Conservation (phyloP, 2,329 filamentous ascomycete genomes). For the Sporothrix inflata region DNA sequence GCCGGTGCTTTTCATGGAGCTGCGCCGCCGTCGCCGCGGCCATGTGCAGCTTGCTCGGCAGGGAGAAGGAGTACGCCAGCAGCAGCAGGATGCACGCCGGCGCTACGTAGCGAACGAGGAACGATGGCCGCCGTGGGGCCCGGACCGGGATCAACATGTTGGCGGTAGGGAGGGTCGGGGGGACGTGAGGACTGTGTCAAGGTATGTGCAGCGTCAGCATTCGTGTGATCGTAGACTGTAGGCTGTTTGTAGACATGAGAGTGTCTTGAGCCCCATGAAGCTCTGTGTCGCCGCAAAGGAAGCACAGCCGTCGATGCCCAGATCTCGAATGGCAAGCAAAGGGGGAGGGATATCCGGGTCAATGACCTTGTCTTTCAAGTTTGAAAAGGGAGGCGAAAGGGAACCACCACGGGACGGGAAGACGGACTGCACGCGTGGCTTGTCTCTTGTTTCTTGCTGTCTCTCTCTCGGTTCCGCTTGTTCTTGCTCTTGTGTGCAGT, state of each 20-base stretch:
- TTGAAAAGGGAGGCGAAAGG: not conserved
- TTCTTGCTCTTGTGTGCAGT: too few relatives aligned
- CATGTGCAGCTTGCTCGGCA: conserved; percentile 9
- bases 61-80: conserved; percentile 42
- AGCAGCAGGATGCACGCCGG: conserved; percentile 42
- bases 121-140: conserved; percentile 46
- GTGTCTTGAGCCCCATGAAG: not conserved
- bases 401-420: not conserved
- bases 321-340: not conserved
- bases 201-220: not conserved
- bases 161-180: not conserved
- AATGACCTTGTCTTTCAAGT: not conserved
- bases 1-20: conserved; percentile 15
- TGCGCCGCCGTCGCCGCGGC: not conserved
- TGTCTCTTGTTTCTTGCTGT: not conserved
- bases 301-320: not conserved
- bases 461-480: too few relatives aligned
- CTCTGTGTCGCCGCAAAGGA: not conserved
- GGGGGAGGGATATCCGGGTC: not conserved
- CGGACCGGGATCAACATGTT: conserved; percentile 46
- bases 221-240: not conserved
- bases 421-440: not conserved
- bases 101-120: conserved; percentile 45
- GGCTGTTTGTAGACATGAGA: not conserved
- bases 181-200: too few relatives aligned